Evolutionary conservation across 108 stramenopile species (phyloP), one percentile per base, ranked within the genome.

Genomic region (Cyclotella distinguenda): DNA sequence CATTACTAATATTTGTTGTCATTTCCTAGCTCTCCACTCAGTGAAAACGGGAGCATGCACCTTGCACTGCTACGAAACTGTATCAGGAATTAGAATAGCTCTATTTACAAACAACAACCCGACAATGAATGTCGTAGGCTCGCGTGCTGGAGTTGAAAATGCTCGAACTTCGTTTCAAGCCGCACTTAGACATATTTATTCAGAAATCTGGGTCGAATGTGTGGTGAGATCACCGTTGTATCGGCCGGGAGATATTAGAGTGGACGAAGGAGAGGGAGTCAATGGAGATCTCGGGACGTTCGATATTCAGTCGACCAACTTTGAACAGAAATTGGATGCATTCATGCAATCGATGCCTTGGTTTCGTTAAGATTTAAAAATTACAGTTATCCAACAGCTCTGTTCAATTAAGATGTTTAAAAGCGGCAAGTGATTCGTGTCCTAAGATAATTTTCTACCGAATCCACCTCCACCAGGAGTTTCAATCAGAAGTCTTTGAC

Each of bases 391-490:
- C n/a, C n/a, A n/a, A n/a, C n/a, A n/a, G n/a, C n/a, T n/a, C n/a
- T n/a, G n/a, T n/a, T n/a, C n/a, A n/a, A n/a, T n/a, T n/a, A n/a
- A n/a, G n/a, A n/a, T n/a, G n/a, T n/a, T n/a, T n/a, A n/a, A n/a
- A n/a, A n/a, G n/a, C n/a, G n/a, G n/a, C n/a, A n/a, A n/a, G n/a
- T n/a, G n/a, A n/a, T n/a, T n/a, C n/a, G n/a, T n/a, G n/a, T n/a
- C n/a, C n/a, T n/a, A n/a, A n/a, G n/a, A 22, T 6, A 18, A 55
- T 25, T 36, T 55, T 33, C 28, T 50, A 16, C 94, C 94, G 36
- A 81, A 96, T 26, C 93, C 95, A 36, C 95, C 95, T 44, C 89
- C 95, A 35, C 95, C 95, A 28, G 95, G 95, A 34, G 95, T 90
- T 58, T 94, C 84, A 52, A 96, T 92, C 30, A 91, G 78, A 34